These are phyloP conservation scores for Didymosphaeria variabile DNA, from an alignment of 2,329 filamentous ascomycete genomes.

Conservation along the genomic window DNA sequence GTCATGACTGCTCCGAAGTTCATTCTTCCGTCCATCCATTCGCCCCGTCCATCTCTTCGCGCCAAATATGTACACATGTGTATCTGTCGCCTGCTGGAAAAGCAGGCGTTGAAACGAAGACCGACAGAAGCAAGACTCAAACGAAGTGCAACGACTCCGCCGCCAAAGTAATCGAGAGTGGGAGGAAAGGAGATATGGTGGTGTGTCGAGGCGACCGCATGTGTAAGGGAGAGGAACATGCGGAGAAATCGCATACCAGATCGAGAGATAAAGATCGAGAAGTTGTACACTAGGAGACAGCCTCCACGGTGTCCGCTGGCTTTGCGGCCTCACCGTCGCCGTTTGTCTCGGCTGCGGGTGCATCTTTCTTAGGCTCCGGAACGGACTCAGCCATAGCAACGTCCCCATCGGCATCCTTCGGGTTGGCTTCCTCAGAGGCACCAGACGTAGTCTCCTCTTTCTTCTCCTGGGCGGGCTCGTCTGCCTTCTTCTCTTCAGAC, in stretches of 20 bases:
- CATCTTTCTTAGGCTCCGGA: conserved; percentile 27
- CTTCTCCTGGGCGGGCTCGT: conserved; percentile 51
- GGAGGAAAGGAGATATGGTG: not conserved
- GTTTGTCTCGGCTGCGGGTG: conserved; percentile 29
- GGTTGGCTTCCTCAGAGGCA: conserved; percentile 29
- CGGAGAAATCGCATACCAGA: not conserved
- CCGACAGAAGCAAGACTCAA: not conserved
- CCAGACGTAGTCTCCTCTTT: conserved; percentile 33
- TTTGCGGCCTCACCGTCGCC: conserved; percentile 20
- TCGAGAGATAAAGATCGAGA: not conserved
- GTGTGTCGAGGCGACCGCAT: not conserved
- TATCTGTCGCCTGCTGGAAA: not conserved
- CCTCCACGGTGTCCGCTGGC: conserved; percentile 23
- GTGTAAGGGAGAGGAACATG: not conserved
- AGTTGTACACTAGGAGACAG: conserved; percentile 15
- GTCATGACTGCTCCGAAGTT: not conserved
- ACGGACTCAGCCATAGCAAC: conserved; percentile 34
- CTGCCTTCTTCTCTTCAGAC: conserved; percentile 51
- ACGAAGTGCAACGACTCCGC: not conserved
- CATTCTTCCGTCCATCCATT: not conserved
- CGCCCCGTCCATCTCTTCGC: conserved; percentile 4
- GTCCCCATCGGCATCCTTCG: conserved; percentile 35
- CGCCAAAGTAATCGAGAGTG: not conserved
- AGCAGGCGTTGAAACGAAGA: not conserved
- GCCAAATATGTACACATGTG: conserved; percentile 19